These are phyloP conservation scores for Brachypodium distachyon DNA, from an alignment of 202 grass and related monocot genomes.

Conservation along the genomic window DNA sequence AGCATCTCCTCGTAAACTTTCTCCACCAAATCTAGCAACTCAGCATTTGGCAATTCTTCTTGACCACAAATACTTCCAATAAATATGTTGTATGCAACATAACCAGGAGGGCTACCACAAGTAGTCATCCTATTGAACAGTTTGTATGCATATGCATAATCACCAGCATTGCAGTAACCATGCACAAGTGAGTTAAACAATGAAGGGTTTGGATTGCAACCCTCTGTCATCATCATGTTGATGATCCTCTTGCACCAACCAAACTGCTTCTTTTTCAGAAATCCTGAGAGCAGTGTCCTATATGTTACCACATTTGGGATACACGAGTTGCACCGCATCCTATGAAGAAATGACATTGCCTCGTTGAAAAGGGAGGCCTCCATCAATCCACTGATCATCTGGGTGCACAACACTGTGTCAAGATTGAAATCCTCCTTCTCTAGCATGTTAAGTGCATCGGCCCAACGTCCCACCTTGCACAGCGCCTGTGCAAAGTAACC, in stretches of 20 bases:
- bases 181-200: slow-evolving; percentile 92
- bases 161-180: slow-evolving; percentile 57
- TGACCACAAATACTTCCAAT: slow-evolving; percentile 86
- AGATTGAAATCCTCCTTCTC: slow-evolving; percentile 84
- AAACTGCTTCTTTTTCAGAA: slow-evolving; percentile 82
- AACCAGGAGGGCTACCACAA: slow-evolving; percentile 67
- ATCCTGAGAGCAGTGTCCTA: slow-evolving; percentile 76
- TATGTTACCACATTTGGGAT: slow-evolving; percentile 86
- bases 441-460: slow-evolving; percentile 68
- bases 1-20: slow-evolving; percentile 90
- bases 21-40: slow-evolving; percentile 64
- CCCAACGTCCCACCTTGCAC: slow-evolving; percentile 56
- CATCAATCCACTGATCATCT: slow-evolving; percentile 93
- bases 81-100: slow-evolving; percentile 86
- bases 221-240: slow-evolving; percentile 93
- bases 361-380: slow-evolving; percentile 92
- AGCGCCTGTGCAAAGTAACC: slow-evolving; percentile 60
- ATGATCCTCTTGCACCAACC: slow-evolving; percentile 98
- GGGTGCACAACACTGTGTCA: slow-evolving; percentile 72
- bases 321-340: slow-evolving; percentile 82
- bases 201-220: slow-evolving; percentile 72
- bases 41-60: slow-evolving; percentile 37
- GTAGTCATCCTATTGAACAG: slow-evolving; percentile 68
- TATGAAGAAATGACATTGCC: slow-evolving; percentile 84
- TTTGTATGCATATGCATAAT: slow-evolving; percentile 89